Evolutionary conservation across 2,329 filamentous ascomycete genomes (phyloP).

Genomic region (Apiospora koreana): DNA sequence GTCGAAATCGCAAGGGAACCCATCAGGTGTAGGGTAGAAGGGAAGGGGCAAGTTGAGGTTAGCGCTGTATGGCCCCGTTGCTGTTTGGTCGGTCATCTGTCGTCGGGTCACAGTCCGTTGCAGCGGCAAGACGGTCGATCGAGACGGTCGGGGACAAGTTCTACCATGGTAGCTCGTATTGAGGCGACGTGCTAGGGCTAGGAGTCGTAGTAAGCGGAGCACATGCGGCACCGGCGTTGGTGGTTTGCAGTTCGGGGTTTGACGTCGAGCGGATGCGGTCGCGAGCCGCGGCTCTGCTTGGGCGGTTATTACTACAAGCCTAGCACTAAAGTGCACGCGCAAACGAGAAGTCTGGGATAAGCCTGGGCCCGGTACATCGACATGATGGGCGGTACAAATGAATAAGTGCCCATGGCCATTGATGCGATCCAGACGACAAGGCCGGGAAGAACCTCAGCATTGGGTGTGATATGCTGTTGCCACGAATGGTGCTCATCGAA

Average conservation of each 20-base stretch:
- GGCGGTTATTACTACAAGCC: background rate
- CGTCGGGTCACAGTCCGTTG: background rate
- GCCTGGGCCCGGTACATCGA: background rate
- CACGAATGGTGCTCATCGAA: background rate
- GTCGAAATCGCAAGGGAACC: background rate
- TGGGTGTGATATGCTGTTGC: background rate
- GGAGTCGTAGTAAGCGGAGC: background rate
- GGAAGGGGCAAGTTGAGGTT: background rate
- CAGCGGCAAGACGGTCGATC: background rate
- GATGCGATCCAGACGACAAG: background rate
- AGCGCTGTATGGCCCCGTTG: background rate
- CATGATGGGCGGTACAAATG: background rate
- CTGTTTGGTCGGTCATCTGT: background rate
- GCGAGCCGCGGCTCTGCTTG: background rate
- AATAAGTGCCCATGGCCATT: background rate
- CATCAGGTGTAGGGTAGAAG: background rate
- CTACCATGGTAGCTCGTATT: background rate
- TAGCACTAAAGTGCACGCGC: background rate
- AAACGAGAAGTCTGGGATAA: background rate
- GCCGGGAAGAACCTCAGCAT: background rate
- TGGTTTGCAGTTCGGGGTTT: background rate
- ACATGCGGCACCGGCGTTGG: background rate
- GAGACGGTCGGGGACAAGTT: background rate
- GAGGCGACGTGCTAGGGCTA: background rate
- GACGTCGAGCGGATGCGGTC: background rate